Conservation (phyloP, 2,329 filamentous ascomycete genomes). For the Aureobasidium sp. region DNA sequence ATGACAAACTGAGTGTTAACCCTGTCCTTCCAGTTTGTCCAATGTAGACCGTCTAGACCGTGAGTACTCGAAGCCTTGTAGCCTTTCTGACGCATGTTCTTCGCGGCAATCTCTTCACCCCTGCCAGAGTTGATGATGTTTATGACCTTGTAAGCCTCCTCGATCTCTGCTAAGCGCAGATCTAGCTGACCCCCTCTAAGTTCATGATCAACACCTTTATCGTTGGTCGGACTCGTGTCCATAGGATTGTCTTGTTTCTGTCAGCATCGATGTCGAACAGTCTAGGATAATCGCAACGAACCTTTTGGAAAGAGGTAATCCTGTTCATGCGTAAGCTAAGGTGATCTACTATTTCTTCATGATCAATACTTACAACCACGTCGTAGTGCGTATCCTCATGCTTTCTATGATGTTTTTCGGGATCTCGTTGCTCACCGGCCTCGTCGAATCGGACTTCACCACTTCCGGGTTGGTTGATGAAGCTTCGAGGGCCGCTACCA, state of each 20-base stretch:
- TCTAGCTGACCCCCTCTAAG: slow-evolving; percentile 57
- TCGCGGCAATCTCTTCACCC: slow-evolving; percentile 44
- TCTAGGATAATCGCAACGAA: not conserved
- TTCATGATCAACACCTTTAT: slow-evolving; percentile 53
- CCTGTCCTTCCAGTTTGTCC: slow-evolving; percentile 50
- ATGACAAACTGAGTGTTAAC: slow-evolving; percentile 54
- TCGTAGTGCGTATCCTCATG: slow-evolving; percentile 20
- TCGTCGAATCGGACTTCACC: slow-evolving; percentile 32
- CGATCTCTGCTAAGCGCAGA: slow-evolving; percentile 56
- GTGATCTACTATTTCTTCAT: not conserved
- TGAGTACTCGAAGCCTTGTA: slow-evolving; percentile 53
- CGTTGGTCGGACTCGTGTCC: slow-evolving; percentile 47
- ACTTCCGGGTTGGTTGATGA: slow-evolving; percentile 49
- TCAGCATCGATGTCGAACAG: not conserved
- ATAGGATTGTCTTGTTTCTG: slow-evolving; percentile 31
- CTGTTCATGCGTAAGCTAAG: slow-evolving; percentile 16
- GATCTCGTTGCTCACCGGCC: slow-evolving; percentile 19
- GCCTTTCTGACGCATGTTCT: slow-evolving; percentile 52
- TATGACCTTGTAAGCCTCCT: slow-evolving; percentile 55
- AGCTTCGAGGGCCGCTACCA: slow-evolving; percentile 55
- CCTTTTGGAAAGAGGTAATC: slow-evolving; percentile 57
- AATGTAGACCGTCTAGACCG: slow-evolving; percentile 51
- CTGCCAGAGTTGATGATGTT: slow-evolving; percentile 48
- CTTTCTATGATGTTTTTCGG: slow-evolving; percentile 21
- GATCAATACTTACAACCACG: slow-evolving; percentile 14